Base-by-base conservation (phyloP, 495 filamentous ascomycete genomes). In the Penicillium pulvis region DNA sequence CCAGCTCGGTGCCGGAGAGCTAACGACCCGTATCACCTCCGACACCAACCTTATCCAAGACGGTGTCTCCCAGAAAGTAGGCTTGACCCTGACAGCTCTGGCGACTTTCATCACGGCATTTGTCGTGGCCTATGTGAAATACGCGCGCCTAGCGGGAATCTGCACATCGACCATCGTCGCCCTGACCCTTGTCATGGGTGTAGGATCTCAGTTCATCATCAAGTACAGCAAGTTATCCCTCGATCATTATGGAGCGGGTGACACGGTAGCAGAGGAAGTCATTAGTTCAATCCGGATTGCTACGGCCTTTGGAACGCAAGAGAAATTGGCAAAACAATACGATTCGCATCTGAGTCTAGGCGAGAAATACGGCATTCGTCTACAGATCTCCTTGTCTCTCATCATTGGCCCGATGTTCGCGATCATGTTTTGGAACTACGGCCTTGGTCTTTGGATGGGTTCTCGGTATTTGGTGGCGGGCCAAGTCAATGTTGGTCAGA, bases 401-500 rank as follows among this genome's bases (percentile, higher is more conserved):
- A 92, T 97, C 90, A 77, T 98, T 41, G 90, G 85, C 44, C 76
- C 79, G 42, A 90, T 96, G 86, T 91, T 97, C 78, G 76, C 81
- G 55, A 77, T 93, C 55, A 82, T 98, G 58, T 97, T 92, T 65
- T 72, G 92, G 41, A 95, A 93, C 71, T 97, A 97, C 62, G 90
- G 88, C 35, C 83, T 98, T 36, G 88, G 92, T 41, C 98, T 98
- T 77, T 98, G 94, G 94, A 89, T 92, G 80, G 94, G 94, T 9
- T 92, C 89, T 56, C 81, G 84, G 43, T 97, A 87, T 71, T 67
- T 96, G 9, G 87, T 92, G 0, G 67, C 80, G 9, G 85, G 85
- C 2, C 80, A 87, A 16, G 78, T 89, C 24, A 69, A 72, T 42
- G 74, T 85, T 7, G 77, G 76, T 41, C 65, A 78, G 57, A 63